Evolutionary conservation across 2,329 filamentous ascomycete species (phyloP).

Genomic region (Leptographium lundbergii): DNA sequence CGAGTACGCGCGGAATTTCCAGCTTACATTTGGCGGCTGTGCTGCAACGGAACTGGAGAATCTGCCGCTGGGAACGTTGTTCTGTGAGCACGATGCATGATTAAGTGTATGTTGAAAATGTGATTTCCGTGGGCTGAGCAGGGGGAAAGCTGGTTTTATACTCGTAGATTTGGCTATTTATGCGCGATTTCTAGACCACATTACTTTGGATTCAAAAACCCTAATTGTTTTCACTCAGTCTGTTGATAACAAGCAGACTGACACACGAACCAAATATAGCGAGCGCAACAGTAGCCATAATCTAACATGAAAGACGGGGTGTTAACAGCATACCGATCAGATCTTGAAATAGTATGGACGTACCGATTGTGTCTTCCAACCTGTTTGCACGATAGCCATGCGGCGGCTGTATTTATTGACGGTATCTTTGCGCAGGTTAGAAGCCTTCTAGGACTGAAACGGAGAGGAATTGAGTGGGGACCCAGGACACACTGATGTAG

Average conservation of each 20-base stretch:
- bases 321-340: background rate
- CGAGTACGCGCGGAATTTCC: constrained; percentile 47
- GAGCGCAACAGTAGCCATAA: constrained; percentile 48
- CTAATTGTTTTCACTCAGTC: constrained; percentile 15
- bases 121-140: background rate
- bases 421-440: constrained; percentile 31
- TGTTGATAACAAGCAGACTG: constrained; percentile 43
- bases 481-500: constrained; percentile 54
- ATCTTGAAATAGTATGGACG: constrained; percentile 12
- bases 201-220: background rate
- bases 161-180: background rate
- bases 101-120: background rate
- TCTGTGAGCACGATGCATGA: constrained; percentile 5
- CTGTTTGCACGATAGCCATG: constrained; percentile 77
- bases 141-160: background rate
- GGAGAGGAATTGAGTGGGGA: background rate
- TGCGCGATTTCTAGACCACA: background rate
- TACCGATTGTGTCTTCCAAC: constrained; percentile 83
- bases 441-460: background rate
- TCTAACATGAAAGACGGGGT: constrained; percentile 23
- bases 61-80: constrained; percentile 7
- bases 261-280: constrained; percentile 55
- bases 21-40: constrained; percentile 56
- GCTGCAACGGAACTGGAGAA: constrained; percentile 18
- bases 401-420: constrained; percentile 70